Conservation (phyloP, 345 rosid genomes). For the Linum tenue region DNA sequence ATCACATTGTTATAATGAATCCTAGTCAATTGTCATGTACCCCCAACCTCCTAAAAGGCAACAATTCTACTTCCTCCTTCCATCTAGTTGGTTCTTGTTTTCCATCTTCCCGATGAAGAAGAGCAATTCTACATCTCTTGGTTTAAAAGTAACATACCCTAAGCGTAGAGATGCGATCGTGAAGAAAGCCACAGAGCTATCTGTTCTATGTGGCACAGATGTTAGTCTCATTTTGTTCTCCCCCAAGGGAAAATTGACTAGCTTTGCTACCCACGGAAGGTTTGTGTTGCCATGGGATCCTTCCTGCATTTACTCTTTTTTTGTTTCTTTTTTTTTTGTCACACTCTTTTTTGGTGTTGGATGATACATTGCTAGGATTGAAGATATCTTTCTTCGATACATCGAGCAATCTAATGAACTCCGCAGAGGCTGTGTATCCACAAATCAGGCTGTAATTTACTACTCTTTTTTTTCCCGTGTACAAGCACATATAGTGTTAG, state of each 20-base stretch:
- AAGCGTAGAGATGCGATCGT: slow-evolving; percentile 24
- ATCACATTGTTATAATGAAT: no score
- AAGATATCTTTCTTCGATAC: slow-evolving; percentile 26
- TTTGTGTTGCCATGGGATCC: slow-evolving; percentile 7
- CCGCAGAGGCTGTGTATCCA: slow-evolving; percentile 10
- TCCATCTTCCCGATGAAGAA: slow-evolving; percentile 8
- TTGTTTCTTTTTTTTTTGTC: not conserved
- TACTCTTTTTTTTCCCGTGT: no score
- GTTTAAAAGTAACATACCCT: slow-evolving; percentile 11
- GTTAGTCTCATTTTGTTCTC: slow-evolving; percentile 31
- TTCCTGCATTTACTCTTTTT: not conserved
- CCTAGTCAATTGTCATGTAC: no score
- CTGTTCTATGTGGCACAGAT: slow-evolving; percentile 14
- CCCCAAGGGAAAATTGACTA: slow-evolving; percentile 20
- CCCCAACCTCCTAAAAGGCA: no score
- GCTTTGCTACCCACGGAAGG: slow-evolving; percentile 21
- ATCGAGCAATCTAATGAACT: slow-evolving; percentile 1
- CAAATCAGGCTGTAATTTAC: no score
- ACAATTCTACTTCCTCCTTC: no score
- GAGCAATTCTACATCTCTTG: not conserved
- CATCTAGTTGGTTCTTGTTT: no score
- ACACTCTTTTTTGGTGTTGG: no score
- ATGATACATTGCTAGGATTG: slow-evolving; percentile 7
- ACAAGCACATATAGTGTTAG: no score
- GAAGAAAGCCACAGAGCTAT: slow-evolving; percentile 26